Conservation (phyloP, 2,329 filamentous ascomycete genomes). For the Ophiostoma novo-ulmi region DNA sequence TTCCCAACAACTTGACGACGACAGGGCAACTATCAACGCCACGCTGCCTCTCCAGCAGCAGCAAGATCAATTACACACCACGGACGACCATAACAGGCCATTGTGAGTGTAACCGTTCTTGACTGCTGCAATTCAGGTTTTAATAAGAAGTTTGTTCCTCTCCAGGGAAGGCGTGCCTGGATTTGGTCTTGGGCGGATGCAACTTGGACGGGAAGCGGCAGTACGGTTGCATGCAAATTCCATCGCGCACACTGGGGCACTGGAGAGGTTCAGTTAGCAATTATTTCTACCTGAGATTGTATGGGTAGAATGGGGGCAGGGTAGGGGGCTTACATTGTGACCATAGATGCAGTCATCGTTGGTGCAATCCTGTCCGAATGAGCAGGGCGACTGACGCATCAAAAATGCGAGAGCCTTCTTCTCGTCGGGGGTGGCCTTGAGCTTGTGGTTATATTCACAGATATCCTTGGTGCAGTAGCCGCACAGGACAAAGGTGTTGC, state of each 20-base stretch:
- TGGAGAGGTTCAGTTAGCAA: constrained; percentile 29
- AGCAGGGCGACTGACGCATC: constrained; percentile 54
- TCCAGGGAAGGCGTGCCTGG: constrained; percentile 31
- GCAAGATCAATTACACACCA: neutral
- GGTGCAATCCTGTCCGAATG: constrained; percentile 53
- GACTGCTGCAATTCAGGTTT: neutral
- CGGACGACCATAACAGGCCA: no score
- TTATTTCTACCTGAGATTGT: neutral
- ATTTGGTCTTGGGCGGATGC: constrained; percentile 55
- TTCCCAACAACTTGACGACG: neutral
- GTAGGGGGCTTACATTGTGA: constrained; percentile 45
- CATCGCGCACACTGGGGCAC: constrained; percentile 51
- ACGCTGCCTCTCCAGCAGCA: neutral
- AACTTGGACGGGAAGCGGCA: constrained; percentile 51
- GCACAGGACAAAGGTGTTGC: constrained; percentile 58
- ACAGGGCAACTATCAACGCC: neutral
- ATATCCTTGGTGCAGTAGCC: constrained; percentile 52
- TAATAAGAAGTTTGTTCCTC: constrained; percentile 15
- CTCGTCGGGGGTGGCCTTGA: constrained; percentile 50
- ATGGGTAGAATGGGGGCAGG: neutral
- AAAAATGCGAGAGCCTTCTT: constrained; percentile 52
- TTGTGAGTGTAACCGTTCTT: neutral
- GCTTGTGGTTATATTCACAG: constrained; percentile 56
- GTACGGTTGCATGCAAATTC: constrained; percentile 48
- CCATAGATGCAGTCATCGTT: constrained; percentile 57